Percentiles rank a stretch among this genome's conserved stretches.
Conservation (phyloP, 345 rosid species). For the Psidium friedrichsthalianum region DNA sequence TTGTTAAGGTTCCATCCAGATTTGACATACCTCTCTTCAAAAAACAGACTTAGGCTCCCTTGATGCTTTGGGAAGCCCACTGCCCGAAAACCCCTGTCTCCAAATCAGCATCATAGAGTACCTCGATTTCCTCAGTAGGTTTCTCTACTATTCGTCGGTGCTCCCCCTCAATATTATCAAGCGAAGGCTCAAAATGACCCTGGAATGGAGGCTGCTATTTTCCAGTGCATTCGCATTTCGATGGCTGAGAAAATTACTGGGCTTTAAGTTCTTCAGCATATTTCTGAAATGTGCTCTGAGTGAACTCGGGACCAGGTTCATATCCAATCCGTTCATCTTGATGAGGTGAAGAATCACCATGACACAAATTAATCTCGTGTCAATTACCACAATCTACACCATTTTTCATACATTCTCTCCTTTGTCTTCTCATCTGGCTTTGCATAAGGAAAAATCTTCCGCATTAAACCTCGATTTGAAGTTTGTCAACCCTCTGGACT, state of each 20-base stretch:
- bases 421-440: constrained; percentile 52
- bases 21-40: constrained; percentile 47
- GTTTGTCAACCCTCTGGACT: constrained; percentile 92
- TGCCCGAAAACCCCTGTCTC: constrained; percentile 95
- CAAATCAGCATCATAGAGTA: constrained; percentile 95
- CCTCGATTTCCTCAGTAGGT: constrained; percentile 95
- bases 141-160: constrained; percentile 97
- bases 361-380: constrained; percentile 20
- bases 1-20: constrained; percentile 99
- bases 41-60: constrained; percentile 26
- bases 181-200: constrained; percentile 47
- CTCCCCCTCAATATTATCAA: constrained; percentile 83
- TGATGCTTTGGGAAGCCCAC: constrained; percentile 75
- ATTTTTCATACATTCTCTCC: constrained; percentile 64
- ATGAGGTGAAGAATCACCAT: constrained; percentile 27
- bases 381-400: constrained; percentile 39
- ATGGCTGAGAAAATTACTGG: constrained; percentile 55
- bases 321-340: constrained; percentile 79
- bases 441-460: constrained; percentile 41
- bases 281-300: constrained; percentile 63
- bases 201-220: constrained; percentile 9
- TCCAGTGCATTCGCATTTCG: constrained; percentile 18
- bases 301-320: constrained; percentile 89
- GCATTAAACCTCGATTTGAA: constrained; percentile 82
- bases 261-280: constrained; percentile 84